Evolutionary conservation across 2,329 filamentous ascomycete species (phyloP).

Genomic region (Trichoderma koningiopsis): DNA sequence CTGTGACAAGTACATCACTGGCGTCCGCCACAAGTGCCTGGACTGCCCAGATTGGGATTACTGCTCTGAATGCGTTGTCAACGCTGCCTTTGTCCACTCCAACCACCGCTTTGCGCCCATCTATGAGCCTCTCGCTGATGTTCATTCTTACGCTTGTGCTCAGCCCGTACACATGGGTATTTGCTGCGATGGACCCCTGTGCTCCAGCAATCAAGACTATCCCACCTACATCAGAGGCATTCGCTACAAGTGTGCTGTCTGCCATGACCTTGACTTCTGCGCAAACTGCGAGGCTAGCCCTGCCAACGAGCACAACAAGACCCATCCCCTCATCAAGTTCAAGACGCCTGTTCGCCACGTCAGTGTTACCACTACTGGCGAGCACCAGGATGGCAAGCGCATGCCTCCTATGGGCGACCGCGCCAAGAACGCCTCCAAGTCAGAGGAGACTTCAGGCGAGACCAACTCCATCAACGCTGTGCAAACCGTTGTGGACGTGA

Average conservation of each 20-base stretch:
- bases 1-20: slow-evolving; percentile 82
- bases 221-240: slow-evolving; percentile 78
- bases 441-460: slow-evolving; percentile 52
- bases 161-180: slow-evolving; percentile 73
- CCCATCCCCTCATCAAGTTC: slow-evolving; percentile 97
- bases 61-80: slow-evolving; percentile 74
- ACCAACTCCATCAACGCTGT: slow-evolving; percentile 56
- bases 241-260: slow-evolving; percentile 97
- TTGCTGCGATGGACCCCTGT: slow-evolving; percentile 92
- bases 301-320: slow-evolving; percentile 82
- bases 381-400: slow-evolving; percentile 67
- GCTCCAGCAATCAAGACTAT: slow-evolving; percentile 58
- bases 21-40: slow-evolving; percentile 93
- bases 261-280: slow-evolving; percentile 93
- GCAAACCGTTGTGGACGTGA: slow-evolving; percentile 72
- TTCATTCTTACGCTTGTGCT: slow-evolving; percentile 29
- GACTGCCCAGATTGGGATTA: slow-evolving; percentile 98
- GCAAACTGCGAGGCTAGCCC: slow-evolving; percentile 90
- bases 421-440: slow-evolving; percentile 46
- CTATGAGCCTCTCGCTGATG: slow-evolving; percentile 65
- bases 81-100: slow-evolving; percentile 70
- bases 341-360: slow-evolving; percentile 89
- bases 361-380: slow-evolving; percentile 80
- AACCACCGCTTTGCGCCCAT: slow-evolving; percentile 87
- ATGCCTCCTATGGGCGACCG: slow-evolving; percentile 74